Evolutionary conservation across 148 eudicot species (phyloP), one percentile per base, ranked within the genome.

Genomic region (Heliamphora exappendiculata): DNA sequence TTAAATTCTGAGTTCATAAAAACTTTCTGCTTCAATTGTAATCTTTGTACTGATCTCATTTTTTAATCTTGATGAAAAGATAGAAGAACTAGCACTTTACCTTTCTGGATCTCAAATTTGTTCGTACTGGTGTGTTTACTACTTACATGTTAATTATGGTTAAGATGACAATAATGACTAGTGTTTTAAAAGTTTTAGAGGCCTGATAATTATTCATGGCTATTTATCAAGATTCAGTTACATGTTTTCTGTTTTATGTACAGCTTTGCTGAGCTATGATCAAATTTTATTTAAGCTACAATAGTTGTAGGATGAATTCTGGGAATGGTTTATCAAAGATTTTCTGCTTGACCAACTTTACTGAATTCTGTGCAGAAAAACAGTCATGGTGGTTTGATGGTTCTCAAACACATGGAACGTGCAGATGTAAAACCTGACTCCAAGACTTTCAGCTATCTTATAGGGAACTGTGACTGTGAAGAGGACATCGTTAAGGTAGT

Each of bases 341-440:
- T 47, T 70, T 63, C 62, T 72, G 67, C 6, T 72, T 80, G 49
- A 79, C 75, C 7, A 67, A 16, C 54, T 77, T 59, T 64, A n/a
- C 74, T 54, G 67, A 67, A 72, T 51, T 67, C 49, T 76, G 57
- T 89, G 84, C 92, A 94, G 97, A 90, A 90, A 83, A 88, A 92
- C 84, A 72, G 76, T 73, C 22, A 63, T 55, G 88, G 82, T 67
- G 94, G 78, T 65, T 75, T 74, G 70, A 78, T 53, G 82, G 91
- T 89, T 72, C 91, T 95, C 72, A 76, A 87, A 67, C 78, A 83
- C 82, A 95, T 95, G 98, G 85, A 95, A 76, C 58, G 79, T 33
- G 89, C 92, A 60, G 81, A 66, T 80, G 90, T 95, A 45, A 81
- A 85, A 76, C 96, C 96, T 67, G 90, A 95, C 85, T 85, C 92